Base-by-base conservation (phyloP, 2,329 filamentous ascomycete species). In the Sclerotinia minor region DNA sequence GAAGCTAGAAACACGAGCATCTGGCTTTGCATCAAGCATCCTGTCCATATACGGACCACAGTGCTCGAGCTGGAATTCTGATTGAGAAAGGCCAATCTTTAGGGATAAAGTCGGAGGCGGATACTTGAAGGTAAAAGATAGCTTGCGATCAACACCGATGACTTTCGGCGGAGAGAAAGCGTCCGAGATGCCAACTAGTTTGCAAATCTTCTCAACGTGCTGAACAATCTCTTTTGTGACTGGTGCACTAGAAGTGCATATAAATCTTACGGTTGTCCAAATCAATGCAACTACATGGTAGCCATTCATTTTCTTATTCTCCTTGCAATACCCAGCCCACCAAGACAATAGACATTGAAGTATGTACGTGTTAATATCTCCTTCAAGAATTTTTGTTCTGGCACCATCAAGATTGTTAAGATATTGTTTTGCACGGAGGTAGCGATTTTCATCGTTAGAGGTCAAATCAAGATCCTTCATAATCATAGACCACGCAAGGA, bases 1-100 rank as follows among this genome's bases (percentile, higher is more conserved):
- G 75, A 94, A 94, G 1, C 83, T 83, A 6, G 79, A 77, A 0
- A 92, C 90, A 69, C 91, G 85, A n/a, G 81, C 70, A 75, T 94
- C 91, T 0, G 86, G 83, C 17, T 80, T 81, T 0, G 90, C 88
- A 73, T 91, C 88, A 73, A 92, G 89, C 71, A 84, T 87, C n/a
- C 90, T 83, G 73, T 93, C 90, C 77, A 94, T 83, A 73, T 90
- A 92, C 0, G 90, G 90, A 0, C 90, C 90, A 60, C 86, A 89
- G 74, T 90, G 81, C 11, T 85, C 77, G 15, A 93, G 79, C 73
- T 93, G 90, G 69, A 93, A 91, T 24, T 89, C 83, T 11, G 81
- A 79, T 21, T 82, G 78, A 1, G 82, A 76, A 67, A 81, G 73
- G 4, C 75, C 77, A 65, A 80, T 75, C 72, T 58, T 57, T 19